Evolutionary conservation across 2,329 filamentous ascomycete genomes (phyloP), one percentile per base, ranked within the genome.

Genomic region (Aspergillus amoenus): DNA sequence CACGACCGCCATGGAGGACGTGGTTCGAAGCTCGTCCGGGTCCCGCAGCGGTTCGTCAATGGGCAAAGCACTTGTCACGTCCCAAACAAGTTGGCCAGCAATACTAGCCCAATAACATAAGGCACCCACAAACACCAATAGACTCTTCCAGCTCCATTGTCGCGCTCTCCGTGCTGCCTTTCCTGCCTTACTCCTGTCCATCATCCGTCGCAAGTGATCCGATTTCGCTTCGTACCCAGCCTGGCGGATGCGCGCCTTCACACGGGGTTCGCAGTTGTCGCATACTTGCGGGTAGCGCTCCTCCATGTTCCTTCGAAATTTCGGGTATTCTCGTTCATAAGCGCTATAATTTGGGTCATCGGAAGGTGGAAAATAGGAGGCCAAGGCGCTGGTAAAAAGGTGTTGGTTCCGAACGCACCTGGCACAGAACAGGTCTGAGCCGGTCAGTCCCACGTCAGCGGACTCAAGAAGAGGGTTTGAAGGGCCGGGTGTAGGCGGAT

Each of bases 341-440:
- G 85, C 81, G 3, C 76, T 78, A 70, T 93, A 91, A 52, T 88
- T 81, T 0, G 89, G 86, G 63, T 93, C 84, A 22, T 81, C 77
- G 43, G 81, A 76, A 21, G 84, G 76, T 0, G 88, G 87, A 2
- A 95, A 82, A 73, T 95, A 97, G 58, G 93, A 87, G 3, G 91
- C 88, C 40, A 97, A 80, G 0, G 86, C 86, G 43, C 87, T 83
- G 34, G 87, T 88, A 64, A 93, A 86, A 6, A 97, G 80, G 55
- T 90, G 87, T 72, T 99, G 94, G 72, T 99, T 97, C 72, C 91
- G 91, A 51, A 93, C 78, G 68, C 94, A 99, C 55, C 83, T 88
- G 47, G 83, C 76, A 81, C 94, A 99, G 72, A 88, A 88, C 56
- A 83, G 73, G 40, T 73, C 73, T 22, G 75, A 71, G 47, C 76